These are phyloP conservation scores for Adiantum capillusveneris DNA, from an alignment of 75 land plant species.

Conservation along the genomic window DNA sequence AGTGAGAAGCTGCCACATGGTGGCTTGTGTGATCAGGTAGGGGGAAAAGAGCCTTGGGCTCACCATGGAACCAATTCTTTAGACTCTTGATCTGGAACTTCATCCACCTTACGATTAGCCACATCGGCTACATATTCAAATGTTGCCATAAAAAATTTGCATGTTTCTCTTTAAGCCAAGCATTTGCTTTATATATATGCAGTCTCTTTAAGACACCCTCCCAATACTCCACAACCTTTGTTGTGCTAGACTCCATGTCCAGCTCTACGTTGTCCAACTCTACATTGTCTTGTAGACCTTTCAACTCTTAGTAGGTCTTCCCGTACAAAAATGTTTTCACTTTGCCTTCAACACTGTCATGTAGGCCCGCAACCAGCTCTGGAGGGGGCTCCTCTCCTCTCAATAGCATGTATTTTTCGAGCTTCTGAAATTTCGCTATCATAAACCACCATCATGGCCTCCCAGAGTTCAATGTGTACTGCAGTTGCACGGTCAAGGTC, in stretches of 20 bases:
- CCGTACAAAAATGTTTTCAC: constrained; percentile 69
- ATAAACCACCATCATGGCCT: constrained; percentile 89
- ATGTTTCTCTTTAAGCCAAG: constrained; percentile 79
- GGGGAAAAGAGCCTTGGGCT: too few relatives aligned
- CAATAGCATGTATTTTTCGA: constrained; percentile 79
- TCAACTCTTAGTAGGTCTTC: constrained; percentile 50
- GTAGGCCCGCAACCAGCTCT: too few relatives aligned
- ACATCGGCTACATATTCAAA: constrained; percentile 42
- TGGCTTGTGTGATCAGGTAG: too few relatives aligned
- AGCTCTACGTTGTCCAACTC: too few relatives aligned
- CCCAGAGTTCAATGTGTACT: constrained; percentile 85
- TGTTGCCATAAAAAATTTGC: constrained; percentile 63
- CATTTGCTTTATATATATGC: constrained; percentile 92
- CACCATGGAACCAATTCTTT: constrained; percentile 36
- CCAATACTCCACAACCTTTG: constrained; percentile 96
- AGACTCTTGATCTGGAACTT: neutral
- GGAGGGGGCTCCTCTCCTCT: constrained; percentile 97
- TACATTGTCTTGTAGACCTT: constrained; percentile 38
- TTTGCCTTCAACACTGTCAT: too few relatives aligned
- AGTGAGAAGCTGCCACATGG: too few relatives aligned
- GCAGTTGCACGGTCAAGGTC: constrained; percentile 82
- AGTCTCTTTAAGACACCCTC: constrained; percentile 87
- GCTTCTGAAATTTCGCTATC: constrained; percentile 91
- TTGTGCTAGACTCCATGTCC: constrained; percentile 77
- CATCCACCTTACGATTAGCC: constrained; percentile 21